Evolutionary conservation across 75 land plant species (phyloP).

Genomic region (Cunninghamia lanceolata): DNA sequence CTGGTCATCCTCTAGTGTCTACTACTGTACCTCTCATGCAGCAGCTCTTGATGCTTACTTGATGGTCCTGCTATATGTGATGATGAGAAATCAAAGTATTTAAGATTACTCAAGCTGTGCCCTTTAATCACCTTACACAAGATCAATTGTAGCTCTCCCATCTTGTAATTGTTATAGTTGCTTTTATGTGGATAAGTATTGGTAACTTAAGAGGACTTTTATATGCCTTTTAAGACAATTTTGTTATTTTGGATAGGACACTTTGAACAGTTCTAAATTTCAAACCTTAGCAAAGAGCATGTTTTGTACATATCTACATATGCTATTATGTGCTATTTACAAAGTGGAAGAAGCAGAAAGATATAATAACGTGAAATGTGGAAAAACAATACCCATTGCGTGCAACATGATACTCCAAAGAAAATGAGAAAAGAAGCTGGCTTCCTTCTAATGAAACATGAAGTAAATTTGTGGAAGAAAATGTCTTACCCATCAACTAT

Average conservation of each 20-base stretch:
- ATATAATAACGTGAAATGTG: not conserved
- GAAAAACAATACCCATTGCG: not conserved
- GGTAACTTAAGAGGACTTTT: not conserved
- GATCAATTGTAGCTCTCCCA: not conserved
- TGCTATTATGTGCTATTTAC: not conserved
- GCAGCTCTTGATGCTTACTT: not conserved
- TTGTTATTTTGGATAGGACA: not conserved
- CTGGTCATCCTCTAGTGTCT: not conserved
- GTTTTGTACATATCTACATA: not conserved
- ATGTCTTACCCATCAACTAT: slow-evolving; percentile 78
- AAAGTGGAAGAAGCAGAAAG: not conserved
- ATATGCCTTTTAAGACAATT: not conserved
- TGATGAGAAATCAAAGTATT: not conserved
- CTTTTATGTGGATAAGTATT: not conserved
- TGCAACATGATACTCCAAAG: not conserved
- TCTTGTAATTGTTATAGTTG: not conserved
- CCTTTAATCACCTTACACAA: not conserved
- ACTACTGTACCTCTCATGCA: not conserved
- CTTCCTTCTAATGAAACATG: not conserved
- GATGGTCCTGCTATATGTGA: not conserved
- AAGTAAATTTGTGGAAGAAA: not conserved
- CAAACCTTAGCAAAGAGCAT: not conserved
- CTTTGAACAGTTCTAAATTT: not conserved
- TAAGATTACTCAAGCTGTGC: not conserved
- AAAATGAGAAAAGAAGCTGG: not conserved